Evolutionary conservation across 768 basidiomycete species (phyloP), one percentile per base, ranked within the genome.

Genomic region (Podaxis mareebaensis): DNA sequence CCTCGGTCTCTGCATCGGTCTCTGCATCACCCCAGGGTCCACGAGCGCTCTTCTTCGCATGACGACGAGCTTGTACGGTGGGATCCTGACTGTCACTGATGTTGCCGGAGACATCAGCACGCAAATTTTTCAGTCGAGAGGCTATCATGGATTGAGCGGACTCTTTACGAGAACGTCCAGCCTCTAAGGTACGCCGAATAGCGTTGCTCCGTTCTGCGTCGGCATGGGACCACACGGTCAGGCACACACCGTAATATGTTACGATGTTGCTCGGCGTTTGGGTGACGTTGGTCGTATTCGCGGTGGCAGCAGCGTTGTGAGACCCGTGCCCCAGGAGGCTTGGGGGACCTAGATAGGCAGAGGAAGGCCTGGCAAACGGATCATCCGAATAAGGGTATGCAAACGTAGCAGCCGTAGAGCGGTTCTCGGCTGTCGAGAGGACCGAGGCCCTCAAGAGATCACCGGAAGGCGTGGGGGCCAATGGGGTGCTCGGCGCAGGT

Each of bases 171-270:
- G 83, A 86, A 51, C 91, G 86, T 53, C 89, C 86, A 0, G 89
- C 89, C 72, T 93, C 92, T 53, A 93, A 81, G 6, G 91, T 92
- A 55, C 89, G 84, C 22, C 93, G 87, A 68, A 96, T 95, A 0
- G 94, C 94, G 13, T 81, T 83, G 60, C 90, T 89, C 53, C 95
- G 88, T 68, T 95, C 90, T 0, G 89, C 88, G 71, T 98, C 96
- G 20, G 95, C 95, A 70, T 96, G 95, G 3, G 92, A 94, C 95
- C 95, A 99, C 1, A 97, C 93, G 1, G 94, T 95, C 64, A 99
- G 81, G 68, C 93, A 94, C 40, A 96, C 94, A 53, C 94, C 95
- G 71, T 97, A 87, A 72, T 93, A 96, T 8, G 90, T 88, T 65
- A 93, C 73, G 26, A 80, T 87, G 69, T 77, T 83, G 65, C 77